These are phyloP conservation scores for Eutypella sp. DNA, from an alignment of 2,329 filamentous ascomycete species.

Conservation along the genomic window DNA sequence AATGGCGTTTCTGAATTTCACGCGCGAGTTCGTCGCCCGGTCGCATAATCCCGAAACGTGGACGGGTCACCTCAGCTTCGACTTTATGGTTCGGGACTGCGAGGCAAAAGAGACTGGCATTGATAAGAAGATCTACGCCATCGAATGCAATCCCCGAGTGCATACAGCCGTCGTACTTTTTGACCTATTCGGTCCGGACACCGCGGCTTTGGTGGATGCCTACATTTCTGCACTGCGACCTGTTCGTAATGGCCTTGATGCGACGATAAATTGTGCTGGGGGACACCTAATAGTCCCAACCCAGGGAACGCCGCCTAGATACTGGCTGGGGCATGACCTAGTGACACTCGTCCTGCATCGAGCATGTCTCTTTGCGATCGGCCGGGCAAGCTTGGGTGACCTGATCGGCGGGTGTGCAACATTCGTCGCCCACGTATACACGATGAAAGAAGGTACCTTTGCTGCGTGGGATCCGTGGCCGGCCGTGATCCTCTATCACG, in stretches of 20 bases:
- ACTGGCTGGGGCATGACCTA: constrained; percentile 66
- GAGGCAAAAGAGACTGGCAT: constrained; percentile 17
- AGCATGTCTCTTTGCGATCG: constrained; percentile 29
- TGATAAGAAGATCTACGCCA: constrained; percentile 52
- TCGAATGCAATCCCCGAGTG: constrained; percentile 66
- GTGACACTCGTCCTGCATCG: constrained; percentile 45
- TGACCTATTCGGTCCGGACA: constrained; percentile 32
- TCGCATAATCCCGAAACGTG: constrained; percentile 38
- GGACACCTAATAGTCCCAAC: constrained; percentile 16
- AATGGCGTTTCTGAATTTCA: constrained; percentile 60
- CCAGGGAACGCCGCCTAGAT: constrained; percentile 31
- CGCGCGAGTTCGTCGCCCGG: constrained; percentile 48
- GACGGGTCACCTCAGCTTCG: constrained; percentile 69
- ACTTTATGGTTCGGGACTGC: constrained; percentile 57
- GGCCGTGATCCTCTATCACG: constrained; percentile 51
- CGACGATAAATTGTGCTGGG: background rate
- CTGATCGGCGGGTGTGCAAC: constrained; percentile 16
- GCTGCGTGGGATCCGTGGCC: constrained; percentile 52
- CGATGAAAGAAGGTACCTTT: constrained; percentile 53
- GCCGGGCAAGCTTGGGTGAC: constrained; percentile 13
- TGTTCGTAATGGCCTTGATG: too few relatives aligned
- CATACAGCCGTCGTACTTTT: constrained; percentile 66
- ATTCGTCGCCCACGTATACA: constrained; percentile 34
- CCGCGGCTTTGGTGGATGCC: constrained; percentile 40
- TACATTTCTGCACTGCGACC: constrained; percentile 52